Conservation (phyloP, 306 rosid species). For the Malus fusca region DNA sequence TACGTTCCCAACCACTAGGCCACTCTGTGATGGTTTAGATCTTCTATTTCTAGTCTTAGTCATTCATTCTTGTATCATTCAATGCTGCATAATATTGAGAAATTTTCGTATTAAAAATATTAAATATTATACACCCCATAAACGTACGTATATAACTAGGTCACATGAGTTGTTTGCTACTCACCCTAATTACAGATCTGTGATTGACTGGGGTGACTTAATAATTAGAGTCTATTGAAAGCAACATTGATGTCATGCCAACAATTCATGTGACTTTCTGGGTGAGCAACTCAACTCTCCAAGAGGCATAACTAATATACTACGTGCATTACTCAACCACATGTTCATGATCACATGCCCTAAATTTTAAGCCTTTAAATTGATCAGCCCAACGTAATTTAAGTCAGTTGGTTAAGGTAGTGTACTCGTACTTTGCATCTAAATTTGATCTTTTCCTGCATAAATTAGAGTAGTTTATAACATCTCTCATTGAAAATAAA, state of each 20-base stretch:
- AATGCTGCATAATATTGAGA: too few species aligned
- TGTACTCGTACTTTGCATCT: not conserved
- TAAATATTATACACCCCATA: not conserved
- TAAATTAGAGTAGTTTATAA: not conserved
- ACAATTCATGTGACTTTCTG: slow-evolving; percentile 20
- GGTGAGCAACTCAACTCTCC: too few species aligned
- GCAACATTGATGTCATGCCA: not conserved
- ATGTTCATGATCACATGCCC: too few species aligned
- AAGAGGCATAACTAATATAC: too few species aligned
- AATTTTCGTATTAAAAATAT: too few species aligned
- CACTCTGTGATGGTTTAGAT: too few species aligned
- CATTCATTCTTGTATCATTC: not conserved
- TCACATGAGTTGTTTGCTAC: not conserved
- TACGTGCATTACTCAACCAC: too few species aligned
- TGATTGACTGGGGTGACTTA: not conserved
- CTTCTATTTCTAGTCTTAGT: too few species aligned
- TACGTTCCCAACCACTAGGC: too few species aligned
- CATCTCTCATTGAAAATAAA: too few species aligned
- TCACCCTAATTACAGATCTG: not conserved
- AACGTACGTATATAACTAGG: not conserved
- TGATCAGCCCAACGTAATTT: not conserved
- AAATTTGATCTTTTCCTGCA: not conserved
- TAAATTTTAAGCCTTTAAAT: too few species aligned
- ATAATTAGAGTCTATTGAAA: not conserved
- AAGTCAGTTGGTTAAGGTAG: too few species aligned